Conservation (phyloP, 257 asterid species). For the Echium plantagineum region DNA sequence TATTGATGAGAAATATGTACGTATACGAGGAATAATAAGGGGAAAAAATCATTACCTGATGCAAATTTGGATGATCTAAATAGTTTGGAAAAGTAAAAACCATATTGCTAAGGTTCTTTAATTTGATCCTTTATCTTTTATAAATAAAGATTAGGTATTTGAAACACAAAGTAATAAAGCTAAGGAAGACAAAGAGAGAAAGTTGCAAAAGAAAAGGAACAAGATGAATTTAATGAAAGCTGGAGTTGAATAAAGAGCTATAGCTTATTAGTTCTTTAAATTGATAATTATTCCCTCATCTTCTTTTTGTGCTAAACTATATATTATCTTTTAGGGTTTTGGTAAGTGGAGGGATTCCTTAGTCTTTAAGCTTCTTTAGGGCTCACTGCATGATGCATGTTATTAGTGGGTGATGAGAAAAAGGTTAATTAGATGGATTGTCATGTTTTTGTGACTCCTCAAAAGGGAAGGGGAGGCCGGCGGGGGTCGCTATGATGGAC, state of each 20-base stretch:
- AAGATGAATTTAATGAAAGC: constrained; percentile 11
- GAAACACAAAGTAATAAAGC: neutral
- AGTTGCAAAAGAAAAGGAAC: neutral
- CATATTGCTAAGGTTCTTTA: constrained; percentile 15
- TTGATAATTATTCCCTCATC: constrained; percentile 9
- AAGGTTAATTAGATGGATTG: constrained; percentile 5
- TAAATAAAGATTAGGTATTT: constrained; percentile 29
- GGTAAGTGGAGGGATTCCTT: constrained; percentile 28
- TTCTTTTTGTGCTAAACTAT: constrained; percentile 15
- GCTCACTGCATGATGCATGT: neutral
- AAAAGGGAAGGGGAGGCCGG: neutral
- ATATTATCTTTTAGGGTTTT: constrained; percentile 23
- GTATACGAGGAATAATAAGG: neutral
- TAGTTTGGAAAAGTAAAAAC: constrained; percentile 41
- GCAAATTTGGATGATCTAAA: constrained; percentile 45
- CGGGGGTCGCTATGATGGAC: no score
- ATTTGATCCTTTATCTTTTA: constrained; percentile 23
- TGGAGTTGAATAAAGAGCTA: constrained; percentile 11
- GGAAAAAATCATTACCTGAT: constrained; percentile 27
- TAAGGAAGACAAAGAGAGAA: constrained; percentile 9
- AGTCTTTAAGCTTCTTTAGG: constrained; percentile 27
- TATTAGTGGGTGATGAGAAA: constrained; percentile 17
- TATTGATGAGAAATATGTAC: constrained; percentile 4
- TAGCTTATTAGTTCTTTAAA: constrained; percentile 9
- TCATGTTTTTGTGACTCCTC: constrained; percentile 18